Evolutionary conservation across 352 stramenopile species (phyloP).

Genomic region (Globisporangium takayamanum): DNA sequence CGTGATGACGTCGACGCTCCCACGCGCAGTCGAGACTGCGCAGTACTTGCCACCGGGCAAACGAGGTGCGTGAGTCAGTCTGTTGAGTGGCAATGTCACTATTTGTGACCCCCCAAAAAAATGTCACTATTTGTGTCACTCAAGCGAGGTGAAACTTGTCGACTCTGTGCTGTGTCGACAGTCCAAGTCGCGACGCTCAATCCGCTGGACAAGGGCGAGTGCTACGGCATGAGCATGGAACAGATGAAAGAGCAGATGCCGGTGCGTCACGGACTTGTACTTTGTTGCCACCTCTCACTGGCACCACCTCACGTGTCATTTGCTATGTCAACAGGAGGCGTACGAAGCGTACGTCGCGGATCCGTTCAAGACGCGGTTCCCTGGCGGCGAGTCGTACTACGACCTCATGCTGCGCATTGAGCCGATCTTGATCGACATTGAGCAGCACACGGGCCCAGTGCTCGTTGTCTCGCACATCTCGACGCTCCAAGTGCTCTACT

Average conservation of each 20-base stretch:
- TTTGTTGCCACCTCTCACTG: neutral
- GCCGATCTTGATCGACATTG: conserved; percentile 91
- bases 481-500: conserved; percentile 83
- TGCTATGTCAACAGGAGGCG: conserved; percentile 31
- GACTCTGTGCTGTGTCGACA: conserved; percentile 15
- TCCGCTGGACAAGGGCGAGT: conserved; percentile 80
- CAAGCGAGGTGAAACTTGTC: neutral
- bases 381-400: conserved; percentile 90
- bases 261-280: conserved; percentile 15
- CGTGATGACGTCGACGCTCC: conserved; percentile 73
- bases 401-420: conserved; percentile 91
- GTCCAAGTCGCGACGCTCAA: conserved; percentile 81
- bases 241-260: conserved; percentile 75
- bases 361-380: conserved; percentile 77
- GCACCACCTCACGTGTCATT: neutral
- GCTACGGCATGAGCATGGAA: conserved; percentile 79
- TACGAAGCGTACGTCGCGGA: conserved; percentile 62
- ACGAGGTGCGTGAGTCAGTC: conserved; percentile 28
- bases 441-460: conserved; percentile 81
- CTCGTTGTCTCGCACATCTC: conserved; percentile 84
- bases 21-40: conserved; percentile 71
- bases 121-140: neutral
- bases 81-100: neutral
- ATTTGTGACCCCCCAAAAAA: no score
- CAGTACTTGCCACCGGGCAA: conserved; percentile 41